Conservation (phyloP, 768 basidiomycete genomes). For the Trametes punicea region DNA sequence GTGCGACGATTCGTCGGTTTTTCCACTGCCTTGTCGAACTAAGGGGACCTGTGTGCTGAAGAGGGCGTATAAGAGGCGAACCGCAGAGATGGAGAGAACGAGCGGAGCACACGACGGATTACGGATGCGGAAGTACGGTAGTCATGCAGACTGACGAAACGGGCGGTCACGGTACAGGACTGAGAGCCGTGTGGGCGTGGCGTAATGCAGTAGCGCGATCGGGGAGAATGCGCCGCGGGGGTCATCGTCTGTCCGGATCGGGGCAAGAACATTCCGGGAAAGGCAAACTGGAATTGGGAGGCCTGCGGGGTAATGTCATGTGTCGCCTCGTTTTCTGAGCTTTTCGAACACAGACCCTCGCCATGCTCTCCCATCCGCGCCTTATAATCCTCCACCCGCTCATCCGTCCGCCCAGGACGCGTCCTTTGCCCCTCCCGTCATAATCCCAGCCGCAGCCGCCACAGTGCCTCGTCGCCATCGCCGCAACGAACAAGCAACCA, state of each 20-base stretch:
- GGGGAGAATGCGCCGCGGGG: background rate
- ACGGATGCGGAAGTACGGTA: background rate
- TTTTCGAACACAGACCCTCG: background rate
- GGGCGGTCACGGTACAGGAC: slow-evolving; percentile 5
- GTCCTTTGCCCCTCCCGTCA: slow-evolving; percentile 1
- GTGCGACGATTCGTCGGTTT: slow-evolving; percentile 2
- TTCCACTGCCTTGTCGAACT: too few species aligned
- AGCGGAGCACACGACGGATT: background rate
- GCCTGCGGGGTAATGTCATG: slow-evolving; percentile 4
- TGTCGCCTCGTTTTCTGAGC: background rate
- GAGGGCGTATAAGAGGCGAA: background rate
- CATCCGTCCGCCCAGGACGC: background rate
- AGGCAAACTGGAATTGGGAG: background rate
- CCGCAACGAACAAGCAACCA: background rate
- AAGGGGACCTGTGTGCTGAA: too few species aligned
- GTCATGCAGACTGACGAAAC: background rate
- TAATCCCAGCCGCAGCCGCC: background rate
- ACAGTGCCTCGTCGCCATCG: background rate
- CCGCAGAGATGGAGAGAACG: background rate
- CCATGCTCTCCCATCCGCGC: background rate
- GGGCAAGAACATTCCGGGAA: slow-evolving; percentile 7
- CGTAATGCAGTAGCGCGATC: slow-evolving; percentile 7
- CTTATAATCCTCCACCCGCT: slow-evolving; percentile 4
- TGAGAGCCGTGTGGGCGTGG: too few species aligned
- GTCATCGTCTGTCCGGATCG: background rate